A percentile compares a stretch with the other conserved stretches of the same genome.
Evolutionary conservation across 192 early-diverging fungal species (phyloP).

Genomic region (Chytriomyces confervae): DNA sequence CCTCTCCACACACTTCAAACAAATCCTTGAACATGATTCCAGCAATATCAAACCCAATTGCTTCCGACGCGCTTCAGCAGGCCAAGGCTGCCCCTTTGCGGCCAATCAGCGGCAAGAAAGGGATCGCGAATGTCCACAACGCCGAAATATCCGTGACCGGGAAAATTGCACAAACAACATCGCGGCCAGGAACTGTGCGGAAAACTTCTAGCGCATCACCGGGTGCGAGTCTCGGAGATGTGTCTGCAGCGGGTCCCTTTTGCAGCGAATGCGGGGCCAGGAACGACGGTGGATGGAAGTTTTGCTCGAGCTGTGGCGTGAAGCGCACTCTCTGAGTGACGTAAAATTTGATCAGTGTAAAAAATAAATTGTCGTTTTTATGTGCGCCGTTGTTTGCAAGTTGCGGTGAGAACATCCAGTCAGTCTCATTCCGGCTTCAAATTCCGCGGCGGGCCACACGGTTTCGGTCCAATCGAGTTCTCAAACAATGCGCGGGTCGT

Average conservation of each 20-base stretch:
- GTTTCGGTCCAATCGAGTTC: constrained; percentile 89
- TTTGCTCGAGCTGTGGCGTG: not conserved
- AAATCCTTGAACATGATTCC: not conserved
- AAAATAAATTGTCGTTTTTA: not conserved
- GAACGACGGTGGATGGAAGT: not conserved
- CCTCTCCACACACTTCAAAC: not conserved
- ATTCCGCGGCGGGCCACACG: constrained; percentile 71
- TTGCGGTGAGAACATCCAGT: too few species aligned
- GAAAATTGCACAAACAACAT: not conserved
- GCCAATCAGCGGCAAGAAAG: not conserved
- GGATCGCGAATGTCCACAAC: not conserved
- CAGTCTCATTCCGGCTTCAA: constrained; percentile 55
- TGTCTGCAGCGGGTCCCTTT: not conserved
- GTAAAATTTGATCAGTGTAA: not conserved
- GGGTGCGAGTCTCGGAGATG: not conserved
- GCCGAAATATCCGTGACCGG: not conserved
- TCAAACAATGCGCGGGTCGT: constrained; percentile 77
- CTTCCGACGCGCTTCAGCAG: not conserved
- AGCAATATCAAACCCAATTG: not conserved
- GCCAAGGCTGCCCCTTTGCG: not conserved
- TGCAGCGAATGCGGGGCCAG: not conserved
- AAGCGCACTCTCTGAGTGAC: not conserved
- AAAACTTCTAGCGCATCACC: not conserved
- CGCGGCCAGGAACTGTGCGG: not conserved
- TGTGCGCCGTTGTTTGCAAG: not conserved